Evolutionary conservation across 768 basidiomycete genomes (phyloP).

Genomic region (Krasilnikovozyma curviuscula): DNA sequence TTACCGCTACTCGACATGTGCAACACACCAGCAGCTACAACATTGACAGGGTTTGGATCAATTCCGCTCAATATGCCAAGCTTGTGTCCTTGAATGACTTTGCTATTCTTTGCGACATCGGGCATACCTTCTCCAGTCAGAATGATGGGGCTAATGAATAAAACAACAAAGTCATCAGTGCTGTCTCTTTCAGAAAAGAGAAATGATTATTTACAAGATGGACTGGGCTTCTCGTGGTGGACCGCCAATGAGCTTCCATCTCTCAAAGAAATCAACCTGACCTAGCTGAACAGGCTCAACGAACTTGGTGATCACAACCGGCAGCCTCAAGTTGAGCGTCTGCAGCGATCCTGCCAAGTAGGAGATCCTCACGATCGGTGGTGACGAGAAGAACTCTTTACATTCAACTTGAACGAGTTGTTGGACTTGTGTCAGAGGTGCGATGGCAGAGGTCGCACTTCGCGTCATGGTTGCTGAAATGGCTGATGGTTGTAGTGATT

Average conservation of each 20-base stretch:
- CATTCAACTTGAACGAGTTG: slow-evolving; percentile 88
- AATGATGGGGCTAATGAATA: slow-evolving; percentile 34
- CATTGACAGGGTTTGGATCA: slow-evolving; percentile 83
- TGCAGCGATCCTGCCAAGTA: slow-evolving; percentile 87
- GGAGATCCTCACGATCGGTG: slow-evolving; percentile 63
- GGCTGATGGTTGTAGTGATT: slow-evolving; percentile 49
- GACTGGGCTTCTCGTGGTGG: slow-evolving; percentile 77
- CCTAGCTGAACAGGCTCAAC: slow-evolving; percentile 78
- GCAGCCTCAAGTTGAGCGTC: slow-evolving; percentile 60
- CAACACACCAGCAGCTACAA: slow-evolving; percentile 87
- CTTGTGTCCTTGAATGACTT: slow-evolving; percentile 57
- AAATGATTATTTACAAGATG: slow-evolving; percentile 37
- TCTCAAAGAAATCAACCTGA: slow-evolving; percentile 76
- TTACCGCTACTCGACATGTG: slow-evolving; percentile 83
- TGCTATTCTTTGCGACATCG: slow-evolving; percentile 50
- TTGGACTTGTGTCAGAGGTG: slow-evolving; percentile 70
- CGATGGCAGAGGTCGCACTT: slow-evolving; percentile 32
- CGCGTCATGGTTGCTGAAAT: slow-evolving; percentile 40
- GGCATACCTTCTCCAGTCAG: slow-evolving; percentile 48
- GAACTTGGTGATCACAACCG: slow-evolving; percentile 76
- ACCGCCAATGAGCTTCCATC: slow-evolving; percentile 95
- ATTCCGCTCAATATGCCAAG: slow-evolving; percentile 62
- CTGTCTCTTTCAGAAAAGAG: no score
- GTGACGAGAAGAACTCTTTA: slow-evolving; percentile 54
- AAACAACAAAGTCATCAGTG: no score